Base-by-base conservation (phyloP, 2,329 filamentous ascomycete genomes). In the Talaromyces pinophilus region DNA sequence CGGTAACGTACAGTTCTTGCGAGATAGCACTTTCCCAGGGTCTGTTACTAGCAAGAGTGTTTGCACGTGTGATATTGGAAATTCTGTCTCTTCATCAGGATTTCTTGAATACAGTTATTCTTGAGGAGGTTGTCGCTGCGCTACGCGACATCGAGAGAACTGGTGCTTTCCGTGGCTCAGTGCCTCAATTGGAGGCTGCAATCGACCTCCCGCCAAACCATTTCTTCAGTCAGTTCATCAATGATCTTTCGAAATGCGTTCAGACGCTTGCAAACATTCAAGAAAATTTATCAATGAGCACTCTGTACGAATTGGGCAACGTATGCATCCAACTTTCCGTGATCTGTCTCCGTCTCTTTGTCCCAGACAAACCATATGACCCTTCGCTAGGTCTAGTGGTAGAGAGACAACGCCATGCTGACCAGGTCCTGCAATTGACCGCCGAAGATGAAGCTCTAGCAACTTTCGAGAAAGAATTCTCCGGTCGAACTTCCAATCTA, bases 361-460 rank as follows among this genome's bases (percentile, higher is more conserved):
- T 98, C 2, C 93, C 96, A 0, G 90, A 96, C 76, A 89, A 90
- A 70, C 86, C 91, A 3, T 95, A 94, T 72, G 95, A 99, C 76
- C 95, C 95, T 1, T 88, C 87, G 1, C 75, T 88, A 40, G 81
- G 81, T 60, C 79, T 85, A 6, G 82, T 83, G 62, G 85, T 97
- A 19, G 89, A 92, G 71, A 85, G 87, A 22, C 77, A 84, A 63
- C 80, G 86, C 25, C 84, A 90, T 73, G 75, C 81, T 19, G 82
- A 88, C 65, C 82, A 90, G 46, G 84, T 86, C 57, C 70, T 75
- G 2, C 80, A 84, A 10, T 78, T 96, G 1, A 76, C 82, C 13
- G 73, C 79, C 5, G 88, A 87, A 66, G 82, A 92, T 1, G 72
- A 82, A 5, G 86, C 87, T 0, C 80, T 97, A 8, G 80, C 82